Evolutionary conservation across 1,284 basidiomycete genomes (phyloP).

Genomic region (Marasmius sp.): DNA sequence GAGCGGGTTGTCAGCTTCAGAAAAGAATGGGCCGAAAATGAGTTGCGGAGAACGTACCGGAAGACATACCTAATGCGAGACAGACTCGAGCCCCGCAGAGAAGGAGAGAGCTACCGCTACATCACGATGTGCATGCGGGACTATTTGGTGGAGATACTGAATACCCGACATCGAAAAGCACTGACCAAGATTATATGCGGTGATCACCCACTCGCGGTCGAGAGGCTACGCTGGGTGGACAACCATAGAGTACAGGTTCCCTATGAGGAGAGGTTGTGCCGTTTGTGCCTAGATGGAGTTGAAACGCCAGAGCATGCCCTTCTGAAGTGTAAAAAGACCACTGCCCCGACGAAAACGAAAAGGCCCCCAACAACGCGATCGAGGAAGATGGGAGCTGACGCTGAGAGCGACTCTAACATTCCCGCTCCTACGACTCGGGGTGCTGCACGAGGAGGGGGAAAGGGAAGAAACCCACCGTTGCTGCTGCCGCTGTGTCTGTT

Average conservation of each 20-base stretch:
- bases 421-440: neutral
- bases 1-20: too few relatives aligned
- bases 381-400: neutral
- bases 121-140: neutral
- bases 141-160: neutral
- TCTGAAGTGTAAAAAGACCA: neutral
- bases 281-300: neutral
- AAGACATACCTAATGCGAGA: neutral
- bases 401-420: neutral
- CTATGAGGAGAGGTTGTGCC: neutral
- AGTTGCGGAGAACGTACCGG: constrained; percentile 17
- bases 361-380: neutral
- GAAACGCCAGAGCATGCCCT: neutral
- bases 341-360: too few relatives aligned
- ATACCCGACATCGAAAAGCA: neutral
- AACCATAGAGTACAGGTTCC: neutral
- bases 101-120: neutral
- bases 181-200: neutral
- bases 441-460: neutral
- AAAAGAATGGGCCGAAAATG: constrained; percentile 20
- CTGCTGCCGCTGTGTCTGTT: neutral
- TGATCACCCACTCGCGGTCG: neutral
- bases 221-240: neutral
- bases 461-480: neutral
- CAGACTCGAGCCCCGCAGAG: neutral